These are phyloP conservation scores for Rhododendron molle DNA, from an alignment of 148 eudicot species.

Conservation along the genomic window DNA sequence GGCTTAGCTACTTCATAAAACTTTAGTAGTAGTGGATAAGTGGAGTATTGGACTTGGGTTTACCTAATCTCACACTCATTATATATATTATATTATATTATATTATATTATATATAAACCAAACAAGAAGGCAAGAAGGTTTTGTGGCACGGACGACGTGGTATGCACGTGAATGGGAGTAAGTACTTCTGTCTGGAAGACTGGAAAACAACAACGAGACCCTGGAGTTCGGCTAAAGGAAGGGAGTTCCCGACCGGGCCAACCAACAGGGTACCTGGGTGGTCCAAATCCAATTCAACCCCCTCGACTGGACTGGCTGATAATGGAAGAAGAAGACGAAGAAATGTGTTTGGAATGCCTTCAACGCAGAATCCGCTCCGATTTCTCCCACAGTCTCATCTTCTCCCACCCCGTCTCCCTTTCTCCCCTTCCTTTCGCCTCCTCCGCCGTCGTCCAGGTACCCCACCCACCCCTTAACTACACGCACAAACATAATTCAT, in stretches of 20 bases:
- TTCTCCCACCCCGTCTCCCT: constrained; percentile 51
- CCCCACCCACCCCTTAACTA: too few species aligned
- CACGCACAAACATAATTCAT: not conserved
- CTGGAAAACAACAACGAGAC: too few species aligned
- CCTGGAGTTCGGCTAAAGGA: not conserved
- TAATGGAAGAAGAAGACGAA: constrained; percentile 27
- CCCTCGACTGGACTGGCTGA: not conserved
- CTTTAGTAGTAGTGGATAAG: not conserved
- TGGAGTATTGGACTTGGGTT: too few species aligned
- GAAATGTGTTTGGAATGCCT: constrained; percentile 60
- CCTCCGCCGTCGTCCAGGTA: constrained; percentile 66
- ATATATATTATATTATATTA: too few species aligned
- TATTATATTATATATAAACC: too few species aligned
- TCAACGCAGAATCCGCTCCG: constrained; percentile 44
- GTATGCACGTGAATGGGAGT: not conserved
- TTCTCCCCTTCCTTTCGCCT: constrained; percentile 55
- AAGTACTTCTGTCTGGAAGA: too few species aligned
- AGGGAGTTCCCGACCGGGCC: not conserved
- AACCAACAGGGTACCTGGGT: not conserved
- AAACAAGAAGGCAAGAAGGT: not conserved
- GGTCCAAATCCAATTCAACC: not conserved
- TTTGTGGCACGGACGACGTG: not conserved
- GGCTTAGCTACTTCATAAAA: too few species aligned
- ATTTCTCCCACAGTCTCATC: constrained; percentile 49
- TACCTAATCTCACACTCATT: too few species aligned